Conservation (phyloP, 2,329 filamentous ascomycete species). For the Penicillium sp. region DNA sequence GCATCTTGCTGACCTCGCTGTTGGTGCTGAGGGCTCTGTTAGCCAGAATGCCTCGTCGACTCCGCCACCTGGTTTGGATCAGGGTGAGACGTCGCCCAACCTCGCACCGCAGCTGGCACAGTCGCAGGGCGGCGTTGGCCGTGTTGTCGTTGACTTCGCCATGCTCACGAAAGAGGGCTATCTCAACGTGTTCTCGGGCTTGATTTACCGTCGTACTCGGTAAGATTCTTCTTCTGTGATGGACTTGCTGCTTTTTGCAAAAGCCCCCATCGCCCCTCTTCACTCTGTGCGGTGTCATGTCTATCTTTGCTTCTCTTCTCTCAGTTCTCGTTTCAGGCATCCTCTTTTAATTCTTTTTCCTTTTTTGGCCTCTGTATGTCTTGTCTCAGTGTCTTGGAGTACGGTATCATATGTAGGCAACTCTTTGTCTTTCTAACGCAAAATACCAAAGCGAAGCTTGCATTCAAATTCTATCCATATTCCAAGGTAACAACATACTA, state of each 20-base stretch:
- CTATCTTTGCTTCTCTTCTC: slow-evolving; percentile 3
- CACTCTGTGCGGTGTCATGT: not conserved
- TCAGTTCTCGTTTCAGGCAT: not conserved
- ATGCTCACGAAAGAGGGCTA: slow-evolving; percentile 41
- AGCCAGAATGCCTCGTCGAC: slow-evolving; percentile 28
- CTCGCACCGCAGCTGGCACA: slow-evolving; percentile 24
- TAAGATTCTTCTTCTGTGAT: slow-evolving; percentile 7
- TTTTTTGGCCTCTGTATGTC: not conserved
- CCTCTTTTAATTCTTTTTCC: not conserved
- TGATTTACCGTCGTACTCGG: slow-evolving; percentile 32
- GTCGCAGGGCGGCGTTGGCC: slow-evolving; percentile 22
- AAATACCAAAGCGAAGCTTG: not conserved
- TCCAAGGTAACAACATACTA: not conserved
- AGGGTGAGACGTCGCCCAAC: slow-evolving; percentile 25
- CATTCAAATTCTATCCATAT: not conserved
- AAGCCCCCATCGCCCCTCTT: not conserved
- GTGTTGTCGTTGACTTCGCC: slow-evolving; percentile 38
- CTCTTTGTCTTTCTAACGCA: not conserved
- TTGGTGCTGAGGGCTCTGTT: slow-evolving; percentile 39
- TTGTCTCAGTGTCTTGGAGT: not conserved
- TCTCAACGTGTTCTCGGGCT: slow-evolving; percentile 38
- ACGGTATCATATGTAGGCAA: not conserved
- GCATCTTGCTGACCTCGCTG: slow-evolving; percentile 42
- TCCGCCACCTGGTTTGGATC: slow-evolving; percentile 26
- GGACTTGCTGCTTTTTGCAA: not conserved